A percentile compares a stretch with the other conserved stretches of the same genome.
Evolutionary conservation across 345 rosid species (phyloP).

Genomic region (Hibiscus trionum): DNA sequence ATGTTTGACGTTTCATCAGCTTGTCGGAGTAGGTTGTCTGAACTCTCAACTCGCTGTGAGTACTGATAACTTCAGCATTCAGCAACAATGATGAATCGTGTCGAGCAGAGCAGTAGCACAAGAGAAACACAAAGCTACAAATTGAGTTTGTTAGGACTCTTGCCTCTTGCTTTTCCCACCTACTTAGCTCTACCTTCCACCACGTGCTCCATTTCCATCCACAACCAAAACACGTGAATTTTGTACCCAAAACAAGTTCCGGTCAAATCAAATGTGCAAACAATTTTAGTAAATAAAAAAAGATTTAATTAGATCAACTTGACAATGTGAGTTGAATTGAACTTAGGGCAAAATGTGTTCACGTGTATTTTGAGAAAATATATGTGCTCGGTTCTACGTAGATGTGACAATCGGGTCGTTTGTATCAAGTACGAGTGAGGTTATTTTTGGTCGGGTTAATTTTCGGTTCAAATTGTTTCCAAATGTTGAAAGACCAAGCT

Average conservation of each 20-base stretch:
- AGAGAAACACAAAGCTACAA: conserved; percentile 3
- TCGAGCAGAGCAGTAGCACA: conserved; percentile 7
- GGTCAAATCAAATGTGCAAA: background rate
- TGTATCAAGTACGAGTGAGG: no score
- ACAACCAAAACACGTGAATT: background rate
- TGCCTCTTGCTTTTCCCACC: background rate
- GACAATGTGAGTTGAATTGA: no score
- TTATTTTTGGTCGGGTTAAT: no score
- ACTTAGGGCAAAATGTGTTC: no score
- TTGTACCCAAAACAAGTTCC: background rate
- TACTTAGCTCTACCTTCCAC: background rate
- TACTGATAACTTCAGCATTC: background rate
- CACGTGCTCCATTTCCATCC: background rate
- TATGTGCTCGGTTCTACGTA: no score
- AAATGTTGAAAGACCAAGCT: no score
- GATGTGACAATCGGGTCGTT: no score
- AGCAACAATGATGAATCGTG: conserved; percentile 20
- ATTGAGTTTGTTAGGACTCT: conserved; percentile 12
- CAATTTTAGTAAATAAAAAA: background rate
- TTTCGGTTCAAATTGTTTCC: no score
- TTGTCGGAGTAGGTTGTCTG: conserved; percentile 18
- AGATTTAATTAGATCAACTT: no score
- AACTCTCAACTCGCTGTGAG: conserved; percentile 17
- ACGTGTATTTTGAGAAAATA: no score
- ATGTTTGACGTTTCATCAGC: background rate